These are phyloP conservation scores for Talaromyces amestolkiae DNA, from an alignment of 2,329 filamentous ascomycete genomes.

Conservation along the genomic window DNA sequence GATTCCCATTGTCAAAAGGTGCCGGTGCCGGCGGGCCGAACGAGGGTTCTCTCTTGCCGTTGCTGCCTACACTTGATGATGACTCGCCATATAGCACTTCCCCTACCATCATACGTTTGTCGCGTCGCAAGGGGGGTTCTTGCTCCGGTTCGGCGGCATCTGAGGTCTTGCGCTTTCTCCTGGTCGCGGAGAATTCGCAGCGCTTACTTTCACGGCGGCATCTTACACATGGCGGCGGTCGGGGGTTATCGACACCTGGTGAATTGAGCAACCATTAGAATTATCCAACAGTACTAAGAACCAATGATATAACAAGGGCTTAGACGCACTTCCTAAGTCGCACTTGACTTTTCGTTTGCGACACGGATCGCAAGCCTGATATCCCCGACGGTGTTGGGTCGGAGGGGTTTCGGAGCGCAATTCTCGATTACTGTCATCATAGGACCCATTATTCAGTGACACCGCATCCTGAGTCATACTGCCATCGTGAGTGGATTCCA, in stretches of 20 bases:
- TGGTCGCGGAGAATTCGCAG: slow-evolving; percentile 93
- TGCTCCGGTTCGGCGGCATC: slow-evolving; percentile 45
- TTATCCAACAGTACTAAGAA: neutral
- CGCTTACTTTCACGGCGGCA: slow-evolving; percentile 94
- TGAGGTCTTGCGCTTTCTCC: slow-evolving; percentile 79
- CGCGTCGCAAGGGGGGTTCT: slow-evolving; percentile 42
- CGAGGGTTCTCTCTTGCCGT: slow-evolving; percentile 23
- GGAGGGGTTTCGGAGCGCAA: slow-evolving; percentile 35
- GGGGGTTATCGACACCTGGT: slow-evolving; percentile 76
- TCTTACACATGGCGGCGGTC: slow-evolving; percentile 88
- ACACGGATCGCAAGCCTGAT: slow-evolving; percentile 51
- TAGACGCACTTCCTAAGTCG: slow-evolving; percentile 45
- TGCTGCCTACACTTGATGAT: slow-evolving; percentile 24
- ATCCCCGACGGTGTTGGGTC: slow-evolving; percentile 46
- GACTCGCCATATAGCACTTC: slow-evolving; percentile 39
- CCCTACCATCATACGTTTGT: slow-evolving; percentile 53
- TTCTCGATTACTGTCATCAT: slow-evolving; percentile 22
- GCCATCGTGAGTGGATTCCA: slow-evolving; percentile 11
- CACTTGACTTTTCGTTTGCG: slow-evolving; percentile 51
- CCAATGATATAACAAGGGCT: neutral
- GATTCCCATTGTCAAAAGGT: slow-evolving; percentile 26
- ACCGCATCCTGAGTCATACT: slow-evolving; percentile 17
- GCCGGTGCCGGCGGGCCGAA: slow-evolving; percentile 29
- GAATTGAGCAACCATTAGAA: neutral
- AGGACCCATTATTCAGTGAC: slow-evolving; percentile 22